Base-by-base conservation (phyloP, 495 filamentous ascomycete species). In the Penicillium waksmanii region DNA sequence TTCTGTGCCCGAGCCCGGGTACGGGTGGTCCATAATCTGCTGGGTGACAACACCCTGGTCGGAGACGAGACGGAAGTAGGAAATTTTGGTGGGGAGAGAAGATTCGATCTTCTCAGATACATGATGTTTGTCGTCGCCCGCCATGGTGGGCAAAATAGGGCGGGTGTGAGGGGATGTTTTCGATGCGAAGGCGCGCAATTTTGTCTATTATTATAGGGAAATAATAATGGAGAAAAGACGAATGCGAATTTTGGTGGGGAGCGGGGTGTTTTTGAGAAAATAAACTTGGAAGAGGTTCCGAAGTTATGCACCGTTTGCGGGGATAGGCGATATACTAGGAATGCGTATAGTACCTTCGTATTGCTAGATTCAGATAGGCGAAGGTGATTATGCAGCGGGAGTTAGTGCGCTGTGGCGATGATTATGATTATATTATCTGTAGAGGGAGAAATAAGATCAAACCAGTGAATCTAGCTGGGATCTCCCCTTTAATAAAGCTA, bases 1-100 rank as follows among this genome's bases (percentile, higher is more conserved):
- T 23, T 83, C 77, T 12, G 89, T 94, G 56, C 91, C 91, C 3
- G 82, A 77, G 13, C 91, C 91, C 38, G 78, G 67, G 65, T 92
- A 94, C 5, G 76, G 65, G 60, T 82, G 80, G 50, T 85, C 80
- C 56, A 84, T 66, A 13, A 92, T 80, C 60, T 79, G 79, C 21
- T 78, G 75, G 6, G 82, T 86, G 34, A 87, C 62, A 53, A 79
- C 73, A 51, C 82, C 79, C 60, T 87, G 83, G 43, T 85, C 81
- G 21, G 69, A 56, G 36, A 88, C 63, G 17, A 82, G 62, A 40
- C 69, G 72, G 71, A 71, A 82, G 60, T 66, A 79, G 27, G 76
- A 66, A 40, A 80, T 78, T 38, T 75, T 75, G 19, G 70, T 74
- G 13, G 65, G 71, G 12, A 40, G 56, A 15, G 67, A 57, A 9